Conservation (phyloP, 164 flowering plant genomes). For the Sedum album region DNA sequence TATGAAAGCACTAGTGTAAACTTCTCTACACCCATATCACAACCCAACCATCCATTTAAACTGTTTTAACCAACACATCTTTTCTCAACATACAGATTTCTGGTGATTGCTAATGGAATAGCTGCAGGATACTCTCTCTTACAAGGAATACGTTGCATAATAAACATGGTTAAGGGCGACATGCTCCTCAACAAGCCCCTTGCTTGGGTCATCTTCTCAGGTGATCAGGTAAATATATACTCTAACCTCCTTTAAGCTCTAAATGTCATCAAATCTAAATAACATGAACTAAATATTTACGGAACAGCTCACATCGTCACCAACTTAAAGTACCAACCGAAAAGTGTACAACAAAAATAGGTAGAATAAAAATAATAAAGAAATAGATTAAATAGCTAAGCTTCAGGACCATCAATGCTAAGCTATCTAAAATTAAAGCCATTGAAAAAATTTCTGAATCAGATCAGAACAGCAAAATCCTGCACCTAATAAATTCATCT, state of each 20-base stretch:
- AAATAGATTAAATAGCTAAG: neutral
- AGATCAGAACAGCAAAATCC: neutral
- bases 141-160: slow-evolving; percentile 67
- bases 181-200: slow-evolving; percentile 71
- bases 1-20: slow-evolving; percentile 92
- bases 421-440: neutral
- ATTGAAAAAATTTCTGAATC: neutral
- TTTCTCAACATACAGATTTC: slow-evolving; percentile 37
- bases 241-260: too few species aligned
- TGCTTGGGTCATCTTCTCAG: slow-evolving; percentile 92
- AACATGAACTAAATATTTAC: neutral
- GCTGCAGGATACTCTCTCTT: slow-evolving; percentile 72
- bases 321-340: neutral
- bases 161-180: slow-evolving; percentile 59
- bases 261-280: too few species aligned
- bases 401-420: neutral
- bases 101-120: slow-evolving; percentile 76
- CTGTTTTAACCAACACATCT: neutral
- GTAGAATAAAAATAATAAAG: neutral
- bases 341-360: neutral
- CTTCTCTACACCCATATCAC: neutral
- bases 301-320: neutral
- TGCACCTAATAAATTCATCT: neutral
- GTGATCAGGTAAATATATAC: slow-evolving; percentile 65
- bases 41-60: neutral